Evolutionary conservation across 2,329 filamentous ascomycete species (phyloP).

Genomic region (Paradendryphiella salina): DNA sequence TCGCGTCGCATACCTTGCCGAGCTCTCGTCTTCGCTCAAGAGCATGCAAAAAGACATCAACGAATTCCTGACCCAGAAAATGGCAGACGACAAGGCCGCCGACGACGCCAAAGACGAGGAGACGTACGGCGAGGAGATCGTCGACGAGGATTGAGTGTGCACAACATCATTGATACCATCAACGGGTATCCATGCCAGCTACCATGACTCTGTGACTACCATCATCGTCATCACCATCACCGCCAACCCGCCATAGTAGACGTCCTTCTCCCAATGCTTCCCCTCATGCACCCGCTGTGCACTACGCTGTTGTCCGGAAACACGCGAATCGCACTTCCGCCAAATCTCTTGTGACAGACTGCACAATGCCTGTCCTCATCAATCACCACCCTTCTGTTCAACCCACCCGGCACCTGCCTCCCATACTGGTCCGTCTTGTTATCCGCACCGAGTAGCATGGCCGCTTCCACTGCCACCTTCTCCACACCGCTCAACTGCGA

Average conservation of each 20-base stretch:
- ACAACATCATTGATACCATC: not conserved
- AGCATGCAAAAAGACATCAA: conserved; percentile 70
- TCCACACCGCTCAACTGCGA: conserved; percentile 76
- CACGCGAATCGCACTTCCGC: conserved; percentile 87
- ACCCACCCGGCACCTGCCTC: conserved; percentile 53
- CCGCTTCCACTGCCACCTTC: conserved; percentile 74
- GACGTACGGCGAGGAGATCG: conserved; percentile 82
- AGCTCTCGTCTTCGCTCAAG: conserved; percentile 61
- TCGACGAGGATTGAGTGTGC: conserved; percentile 60
- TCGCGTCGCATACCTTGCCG: conserved; percentile 63
- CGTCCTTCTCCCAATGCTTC: conserved; percentile 30
- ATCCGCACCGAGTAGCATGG: conserved; percentile 70
- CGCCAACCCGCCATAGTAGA: conserved; percentile 5
- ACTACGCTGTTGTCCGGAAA: conserved; percentile 68
- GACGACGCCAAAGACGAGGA: conserved; percentile 60
- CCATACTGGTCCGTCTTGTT: conserved; percentile 61
- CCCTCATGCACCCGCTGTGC: conserved; percentile 54
- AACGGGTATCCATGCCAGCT: not conserved
- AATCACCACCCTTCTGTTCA: conserved; percentile 74
- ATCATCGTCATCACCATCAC: not conserved
- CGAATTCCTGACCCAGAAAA: conserved; percentile 69
- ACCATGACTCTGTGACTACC: not conserved
- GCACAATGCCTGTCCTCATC: conserved; percentile 87
- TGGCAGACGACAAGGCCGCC: conserved; percentile 69
- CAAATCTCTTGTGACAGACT: conserved; percentile 90